Base-by-base conservation (phyloP, 306 rosid genomes). In the Carpinus fangiana region DNA sequence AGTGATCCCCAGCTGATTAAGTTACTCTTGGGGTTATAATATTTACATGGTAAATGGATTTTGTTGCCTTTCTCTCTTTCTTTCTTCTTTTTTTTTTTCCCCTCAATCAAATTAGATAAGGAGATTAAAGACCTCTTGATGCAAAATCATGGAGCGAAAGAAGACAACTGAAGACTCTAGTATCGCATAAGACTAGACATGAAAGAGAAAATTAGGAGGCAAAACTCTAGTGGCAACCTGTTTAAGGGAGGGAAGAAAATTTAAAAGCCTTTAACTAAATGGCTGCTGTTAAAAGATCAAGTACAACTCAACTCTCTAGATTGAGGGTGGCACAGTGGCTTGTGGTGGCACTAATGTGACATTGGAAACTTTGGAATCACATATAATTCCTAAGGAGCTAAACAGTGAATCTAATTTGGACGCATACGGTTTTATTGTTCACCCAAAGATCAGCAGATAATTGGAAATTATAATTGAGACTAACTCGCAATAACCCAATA, bases 71-170 rank as follows among this genome's bases (percentile, higher is more conserved):
- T 81, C 70, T 70, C 56, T 57, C 48, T 50, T 52, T 45, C 52
- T 51, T 4, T 76, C 26, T 65, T 38, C 18, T 31, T 31, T 2
- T 31, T 31, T 71, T 72, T 50, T 55, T 56, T 41, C 28, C 59
- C 70, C 55, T 3, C 60, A 68, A 72, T 51, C 75, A 43, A 28
- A 72, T 72, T 65, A 73, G 66, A 73, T 26, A 70, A 60, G 34
- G 77, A 34, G 43, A 50, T n/a, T 7, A 80, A 10, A 55, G 8
- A 55, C 21, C n/a, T 17, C 11, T n/a, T 55, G 26, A 41, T 41
- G 12, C 10, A 55, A 55, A n/a, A 3, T 55, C 8, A 55, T 8
- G 11, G 61, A 55, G 26, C 2, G 12, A 4, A 55, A 55, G 56
- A 52, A 52, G 20, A 13, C 56, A 7, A 52, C 16, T 13, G 56